Percentiles rank a stretch among this genome's conserved stretches.
Evolutionary conservation across 192 early-diverging fungal genomes (phyloP).

Genomic region (Coemansia sp.): DNA sequence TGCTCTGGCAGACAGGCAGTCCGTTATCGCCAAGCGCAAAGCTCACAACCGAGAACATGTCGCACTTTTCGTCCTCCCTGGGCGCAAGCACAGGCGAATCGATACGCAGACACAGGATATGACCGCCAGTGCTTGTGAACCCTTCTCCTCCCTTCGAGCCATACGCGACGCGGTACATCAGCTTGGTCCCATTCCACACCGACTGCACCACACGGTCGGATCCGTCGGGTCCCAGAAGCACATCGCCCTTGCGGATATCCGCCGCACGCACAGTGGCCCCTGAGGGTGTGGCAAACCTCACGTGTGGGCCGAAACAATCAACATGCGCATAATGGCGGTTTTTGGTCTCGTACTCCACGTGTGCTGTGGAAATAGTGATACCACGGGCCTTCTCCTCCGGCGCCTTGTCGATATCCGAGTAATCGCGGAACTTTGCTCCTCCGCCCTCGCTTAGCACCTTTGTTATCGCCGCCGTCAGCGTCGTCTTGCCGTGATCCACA

Average conservation of each 20-base stretch:
- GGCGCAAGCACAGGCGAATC: conserved; percentile 16
- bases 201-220: conserved; percentile 22
- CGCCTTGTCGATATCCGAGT: conserved; percentile 97
- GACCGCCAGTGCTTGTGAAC: conserved; percentile 44
- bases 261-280: conserved; percentile 11
- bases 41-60: conserved; percentile 5
- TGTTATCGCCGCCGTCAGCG: conserved; percentile 98
- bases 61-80: background rate
- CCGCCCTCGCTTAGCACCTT: conserved; percentile 84
- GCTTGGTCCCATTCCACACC: conserved; percentile 25
- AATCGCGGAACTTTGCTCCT: conserved; percentile 90
- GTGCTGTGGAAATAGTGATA: conserved; percentile 97
- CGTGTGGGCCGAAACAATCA: conserved; percentile 61
- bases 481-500: conserved; percentile 99
- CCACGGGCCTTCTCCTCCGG: conserved; percentile 97
- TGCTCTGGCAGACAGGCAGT: background rate
- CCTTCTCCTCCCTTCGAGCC: conserved; percentile 18
- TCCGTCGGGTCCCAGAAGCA: conserved; percentile 37
- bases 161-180: conserved; percentile 32
- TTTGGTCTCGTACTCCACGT: conserved; percentile 94
- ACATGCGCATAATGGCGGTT: conserved; percentile 94
- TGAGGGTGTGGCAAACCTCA: conserved; percentile 25
- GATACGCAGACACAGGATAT: conserved; percentile 37
- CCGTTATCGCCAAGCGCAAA: conserved; percentile 8
- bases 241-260: conserved; percentile 20